Base-by-base conservation (phyloP, 2,329 filamentous ascomycete genomes). In the Arthrobotrys sphaeroides region DNA sequence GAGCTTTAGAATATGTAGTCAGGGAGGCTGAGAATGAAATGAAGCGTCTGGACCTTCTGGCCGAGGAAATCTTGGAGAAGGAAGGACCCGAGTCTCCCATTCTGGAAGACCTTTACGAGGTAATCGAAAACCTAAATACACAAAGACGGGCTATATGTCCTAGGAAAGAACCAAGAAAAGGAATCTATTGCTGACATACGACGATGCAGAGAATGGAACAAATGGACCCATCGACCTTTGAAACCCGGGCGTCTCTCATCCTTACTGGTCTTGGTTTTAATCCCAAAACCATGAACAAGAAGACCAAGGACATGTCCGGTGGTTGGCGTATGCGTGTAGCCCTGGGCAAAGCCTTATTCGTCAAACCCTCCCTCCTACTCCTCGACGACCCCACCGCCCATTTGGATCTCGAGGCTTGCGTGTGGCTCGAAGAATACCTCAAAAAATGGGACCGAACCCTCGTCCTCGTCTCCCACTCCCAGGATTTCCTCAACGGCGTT, bases 291-390 rank as follows among this genome's bases (percentile, higher is more conserved):
- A 98, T 99, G 82, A 87, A 96, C 84, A 99, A 99, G 89, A 97
- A 96, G 90, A 99, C 96, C 81, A 99, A 98, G 89, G 96, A 99
- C 84, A 99, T 99, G 96, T 99, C 95, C 79, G 95, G 95, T 92
- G 95, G 95, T 81, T 99, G 95, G 95, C 90, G 94, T 87, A 99
- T 99, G 95, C 93, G 96, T 88, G 95, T 99, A 73, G 95, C 95
- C 70, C 90, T 99, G 77, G 95, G 88, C 83, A 97, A 98, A 87
- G 95, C 95, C 70, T 90, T 99, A 62, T 99, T 99, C 86, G 94
- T 99, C 85, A 96, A 96, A 88, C 95, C 96, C 36, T 95, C 93
- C 16, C 88, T 99, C 70, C 89, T 99, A 59, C 88, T 99, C 79
- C 93, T 99, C 81, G 95, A 99, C 83, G 95, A 99, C 86, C 95